phyloP scores from a whole-genome alignment of 176 grass and related monocot species.

The Thinopyrum elongatum region DNA sequence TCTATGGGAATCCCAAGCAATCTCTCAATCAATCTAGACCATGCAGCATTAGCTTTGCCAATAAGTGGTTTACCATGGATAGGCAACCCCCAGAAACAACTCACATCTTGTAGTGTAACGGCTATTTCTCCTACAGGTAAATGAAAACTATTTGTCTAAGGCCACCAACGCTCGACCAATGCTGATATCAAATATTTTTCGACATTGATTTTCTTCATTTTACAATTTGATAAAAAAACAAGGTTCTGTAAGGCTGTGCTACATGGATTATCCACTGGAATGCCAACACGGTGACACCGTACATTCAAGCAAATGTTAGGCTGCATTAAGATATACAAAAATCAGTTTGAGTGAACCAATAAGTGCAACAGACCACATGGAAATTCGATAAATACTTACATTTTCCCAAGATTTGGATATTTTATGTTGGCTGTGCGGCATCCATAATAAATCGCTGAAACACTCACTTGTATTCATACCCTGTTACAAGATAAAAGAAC shows the following conservation, averaged over 20 bases:
- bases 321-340: not conserved
- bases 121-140: not conserved
- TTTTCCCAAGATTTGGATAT: not conserved
- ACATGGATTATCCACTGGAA: not conserved
- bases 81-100: too few species aligned
- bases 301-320: not conserved
- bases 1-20: not conserved
- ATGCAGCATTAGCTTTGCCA: too few species aligned
- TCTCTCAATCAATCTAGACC: not conserved
- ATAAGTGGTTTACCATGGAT: too few species aligned
- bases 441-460: slow-evolving; percentile 1
- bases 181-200: too few species aligned
- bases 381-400: not conserved
- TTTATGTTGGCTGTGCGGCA: not conserved
- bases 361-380: not conserved
- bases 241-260: too few species aligned
- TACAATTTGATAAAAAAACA: too few species aligned
- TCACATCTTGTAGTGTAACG: too few species aligned
- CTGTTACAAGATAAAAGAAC: too few species aligned
- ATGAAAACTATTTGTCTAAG: not conserved
- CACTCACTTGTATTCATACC: not conserved
- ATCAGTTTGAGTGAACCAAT: not conserved
- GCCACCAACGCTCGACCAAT: not conserved
- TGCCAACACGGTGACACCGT: not conserved
- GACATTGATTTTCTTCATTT: too few species aligned